These are phyloP conservation scores for Fraxinus platypoda DNA, from an alignment of 305 asterid species.

Conservation along the genomic window DNA sequence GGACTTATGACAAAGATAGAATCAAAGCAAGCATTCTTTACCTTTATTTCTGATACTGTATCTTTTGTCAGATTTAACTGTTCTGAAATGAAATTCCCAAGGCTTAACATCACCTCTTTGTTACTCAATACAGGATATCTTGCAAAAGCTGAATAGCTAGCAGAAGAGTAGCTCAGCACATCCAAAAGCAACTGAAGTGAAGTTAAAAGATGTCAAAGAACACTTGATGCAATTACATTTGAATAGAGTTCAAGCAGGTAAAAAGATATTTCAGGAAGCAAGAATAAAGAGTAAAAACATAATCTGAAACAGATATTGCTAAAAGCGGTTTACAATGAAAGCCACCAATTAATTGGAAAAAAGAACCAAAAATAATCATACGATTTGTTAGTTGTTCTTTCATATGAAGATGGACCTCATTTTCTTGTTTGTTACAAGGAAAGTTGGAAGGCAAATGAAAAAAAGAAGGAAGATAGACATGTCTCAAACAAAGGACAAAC, in stretches of 20 bases:
- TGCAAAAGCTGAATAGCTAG: constrained; percentile 66
- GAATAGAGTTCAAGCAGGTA: neutral
- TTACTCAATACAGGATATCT: constrained; percentile 51
- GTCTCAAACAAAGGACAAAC: neutral
- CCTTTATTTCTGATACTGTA: constrained; percentile 69
- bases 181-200: constrained; percentile 75
- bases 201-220: constrained; percentile 29
- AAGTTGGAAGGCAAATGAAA: neutral
- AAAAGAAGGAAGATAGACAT: constrained; percentile 2
- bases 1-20: constrained; percentile 13
- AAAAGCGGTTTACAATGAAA: neutral
- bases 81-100: constrained; percentile 72
- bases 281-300: neutral
- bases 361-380: neutral
- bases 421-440: neutral
- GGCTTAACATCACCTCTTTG: constrained; percentile 49
- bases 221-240: constrained; percentile 8
- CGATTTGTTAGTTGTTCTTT: neutral
- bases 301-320: neutral
- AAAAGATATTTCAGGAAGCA: neutral
- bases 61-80: constrained; percentile 64
- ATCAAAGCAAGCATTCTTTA: constrained; percentile 25
- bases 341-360: neutral
- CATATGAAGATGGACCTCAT: neutral
- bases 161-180: constrained; percentile 69